Conservation (phyloP, 306 rosid genomes). For the Corylus americana region DNA sequence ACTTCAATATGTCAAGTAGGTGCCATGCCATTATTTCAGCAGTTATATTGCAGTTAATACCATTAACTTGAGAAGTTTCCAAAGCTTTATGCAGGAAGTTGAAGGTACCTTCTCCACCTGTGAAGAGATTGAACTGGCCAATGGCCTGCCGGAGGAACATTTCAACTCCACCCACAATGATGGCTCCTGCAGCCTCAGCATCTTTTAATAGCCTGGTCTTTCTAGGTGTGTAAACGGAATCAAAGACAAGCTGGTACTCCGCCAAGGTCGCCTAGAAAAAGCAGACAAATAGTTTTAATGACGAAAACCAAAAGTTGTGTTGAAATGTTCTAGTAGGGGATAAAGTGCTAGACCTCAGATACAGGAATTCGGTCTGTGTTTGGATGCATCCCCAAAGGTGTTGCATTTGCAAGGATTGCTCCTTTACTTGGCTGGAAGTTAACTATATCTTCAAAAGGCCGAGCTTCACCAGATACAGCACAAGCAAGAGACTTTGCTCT, state of each 20-base stretch:
- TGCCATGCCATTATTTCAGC: neutral
- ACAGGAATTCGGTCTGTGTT: constrained; percentile 46
- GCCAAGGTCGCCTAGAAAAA: constrained; percentile 37
- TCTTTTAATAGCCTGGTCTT: constrained; percentile 48
- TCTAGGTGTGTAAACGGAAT: constrained; percentile 45
- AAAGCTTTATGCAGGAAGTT: neutral
- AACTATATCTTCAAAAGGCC: constrained; percentile 31
- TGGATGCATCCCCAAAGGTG: constrained; percentile 58
- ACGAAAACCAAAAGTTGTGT: neutral
- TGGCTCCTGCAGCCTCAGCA: constrained; percentile 49
- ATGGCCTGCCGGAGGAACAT: constrained; percentile 54
- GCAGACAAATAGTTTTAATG: neutral
- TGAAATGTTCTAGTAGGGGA: neutral
- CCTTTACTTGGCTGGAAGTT: constrained; percentile 49
- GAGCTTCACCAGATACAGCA: constrained; percentile 45
- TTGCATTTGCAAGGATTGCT: constrained; percentile 54
- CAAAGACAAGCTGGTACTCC: constrained; percentile 45
- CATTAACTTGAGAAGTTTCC: neutral
- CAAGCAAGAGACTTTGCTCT: constrained; percentile 49
- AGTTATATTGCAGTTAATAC: neutral
- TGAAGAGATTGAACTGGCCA: constrained; percentile 50
- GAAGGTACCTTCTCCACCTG: constrained; percentile 24
- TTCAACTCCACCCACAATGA: constrained; percentile 46
- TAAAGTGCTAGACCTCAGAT: constrained; percentile 31
- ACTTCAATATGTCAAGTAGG: neutral